A percentile compares a stretch with the other conserved stretches of the same genome.
phyloP scores from a whole-genome alignment of 2,329 filamentous ascomycete species.

The Fusarium nygamai region DNA sequence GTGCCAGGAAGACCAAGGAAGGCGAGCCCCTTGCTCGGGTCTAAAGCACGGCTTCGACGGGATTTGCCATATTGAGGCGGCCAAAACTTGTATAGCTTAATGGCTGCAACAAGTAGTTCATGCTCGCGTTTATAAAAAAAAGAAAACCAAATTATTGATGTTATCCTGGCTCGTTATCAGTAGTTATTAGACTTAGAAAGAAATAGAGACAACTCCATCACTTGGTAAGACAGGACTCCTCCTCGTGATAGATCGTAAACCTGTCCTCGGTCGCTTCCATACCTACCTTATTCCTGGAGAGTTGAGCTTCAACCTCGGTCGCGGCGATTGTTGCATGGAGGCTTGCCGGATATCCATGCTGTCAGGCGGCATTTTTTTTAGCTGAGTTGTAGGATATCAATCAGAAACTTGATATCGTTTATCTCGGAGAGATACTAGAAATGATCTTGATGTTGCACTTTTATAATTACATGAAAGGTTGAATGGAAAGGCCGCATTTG shows the following conservation, averaged over 20 bases:
- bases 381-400: neutral
- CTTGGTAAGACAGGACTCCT: neutral
- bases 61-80: neutral
- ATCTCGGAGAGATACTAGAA: neutral
- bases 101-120: neutral
- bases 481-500: neutral
- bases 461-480: neutral
- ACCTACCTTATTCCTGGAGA: neutral
- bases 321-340: neutral
- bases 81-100: neutral
- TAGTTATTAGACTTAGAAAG: neutral
- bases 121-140: neutral
- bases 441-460: too few species aligned
- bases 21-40: conserved; percentile 51
- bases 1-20: conserved; percentile 46
- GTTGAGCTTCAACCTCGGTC: neutral
- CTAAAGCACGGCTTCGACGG: neutral
- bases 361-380: neutral
- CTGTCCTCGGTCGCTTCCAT: neutral
- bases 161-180: neutral
- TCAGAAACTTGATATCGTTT: neutral
- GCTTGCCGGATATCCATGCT: neutral
- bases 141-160: neutral
- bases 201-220: too few species aligned
- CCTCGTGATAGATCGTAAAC: neutral